Evolutionary conservation across 805 yeast genomes (phyloP).

Genomic region (Candida alai): DNA sequence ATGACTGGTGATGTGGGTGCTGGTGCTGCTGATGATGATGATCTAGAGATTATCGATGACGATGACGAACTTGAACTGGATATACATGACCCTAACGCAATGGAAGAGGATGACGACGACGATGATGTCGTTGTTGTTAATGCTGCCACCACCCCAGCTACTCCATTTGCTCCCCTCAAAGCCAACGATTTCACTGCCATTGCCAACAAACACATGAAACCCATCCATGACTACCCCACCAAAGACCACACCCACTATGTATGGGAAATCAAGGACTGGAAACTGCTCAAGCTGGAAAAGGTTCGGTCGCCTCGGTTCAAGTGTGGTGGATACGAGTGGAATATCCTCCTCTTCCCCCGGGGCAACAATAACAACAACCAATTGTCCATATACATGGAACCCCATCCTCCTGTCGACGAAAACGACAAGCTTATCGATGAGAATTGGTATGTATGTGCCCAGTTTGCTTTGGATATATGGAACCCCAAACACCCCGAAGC

Average conservation of each 20-base stretch:
- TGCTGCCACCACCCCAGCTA: not conserved
- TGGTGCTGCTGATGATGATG: constrained; percentile 5
- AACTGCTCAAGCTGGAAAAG: constrained; percentile 32
- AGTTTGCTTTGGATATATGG: constrained; percentile 81
- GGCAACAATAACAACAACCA: constrained; percentile 53
- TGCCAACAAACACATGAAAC: constrained; percentile 32
- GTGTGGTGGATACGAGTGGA: constrained; percentile 66
- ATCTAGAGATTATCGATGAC: constrained; percentile 6
- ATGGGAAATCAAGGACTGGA: constrained; percentile 53
- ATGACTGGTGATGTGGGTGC: constrained; percentile 4
- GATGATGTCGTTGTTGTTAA: constrained; percentile 10
- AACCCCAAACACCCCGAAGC: constrained; percentile 67
- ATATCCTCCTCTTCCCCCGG: constrained; percentile 70
- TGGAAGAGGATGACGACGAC: constrained; percentile 8
- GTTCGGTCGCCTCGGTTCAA: constrained; percentile 46
- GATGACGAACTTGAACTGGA: too few relatives aligned
- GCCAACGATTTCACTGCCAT: constrained; percentile 30
- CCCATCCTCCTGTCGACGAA: constrained; percentile 44
- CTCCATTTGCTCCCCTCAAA: not conserved
- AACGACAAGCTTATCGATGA: constrained; percentile 31
- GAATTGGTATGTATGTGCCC: constrained; percentile 88
- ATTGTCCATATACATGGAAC: constrained; percentile 78
- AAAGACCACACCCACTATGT: constrained; percentile 33
- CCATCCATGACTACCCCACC: constrained; percentile 37
- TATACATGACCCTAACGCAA: too few relatives aligned